Base-by-base conservation (phyloP, 2,329 filamentous ascomycete species). In the Penicillium sp. region DNA sequence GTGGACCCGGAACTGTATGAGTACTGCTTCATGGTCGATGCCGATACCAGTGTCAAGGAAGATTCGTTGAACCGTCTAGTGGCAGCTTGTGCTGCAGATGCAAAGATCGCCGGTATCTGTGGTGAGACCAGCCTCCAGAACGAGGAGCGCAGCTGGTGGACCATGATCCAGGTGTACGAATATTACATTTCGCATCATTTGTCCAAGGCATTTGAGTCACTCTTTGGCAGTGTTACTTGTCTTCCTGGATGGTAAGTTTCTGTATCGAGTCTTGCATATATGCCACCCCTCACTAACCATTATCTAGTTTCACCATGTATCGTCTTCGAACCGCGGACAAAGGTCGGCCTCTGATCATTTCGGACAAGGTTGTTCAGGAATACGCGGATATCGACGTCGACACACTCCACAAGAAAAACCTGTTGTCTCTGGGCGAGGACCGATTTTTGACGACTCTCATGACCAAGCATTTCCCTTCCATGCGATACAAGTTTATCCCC, bases 141-240 rank as follows among this genome's bases (percentile, higher is more conserved):
- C 64, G 92, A 96, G 69, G 89, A 96, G 63, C 81, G 86, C 59
- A 91, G 86, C 63, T 97, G 91, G 90, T 95, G 89, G 89, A 98
- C 93, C 10, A 98, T 98, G 93, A 98, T 98, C 65, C 93, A 98
- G 71, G 93, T 98, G 57, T 98, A 98, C 75, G 93, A 98, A 71
- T 98, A 98, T 78, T 98, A 91, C 71, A 98, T 98, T 66, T 97
- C 93, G 27, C 93, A 98, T 78, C 88, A 98, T 72, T 76, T 98
- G 69, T 80, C 93, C 46, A 98, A 98, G 76, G 89, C 93, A 54
- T 98, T 98, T 67, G 93, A 98, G 70, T 96, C 90, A 53, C 82
- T 98, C 53, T 98, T 98, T 66, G 93, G 91, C 66, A 95, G 89
- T 70, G 93, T 98, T 53, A 98, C 93, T 52, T 98, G 93, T 86